Conservation (phyloP, 768 basidiomycete genomes). For the Mycena epipterygia region DNA sequence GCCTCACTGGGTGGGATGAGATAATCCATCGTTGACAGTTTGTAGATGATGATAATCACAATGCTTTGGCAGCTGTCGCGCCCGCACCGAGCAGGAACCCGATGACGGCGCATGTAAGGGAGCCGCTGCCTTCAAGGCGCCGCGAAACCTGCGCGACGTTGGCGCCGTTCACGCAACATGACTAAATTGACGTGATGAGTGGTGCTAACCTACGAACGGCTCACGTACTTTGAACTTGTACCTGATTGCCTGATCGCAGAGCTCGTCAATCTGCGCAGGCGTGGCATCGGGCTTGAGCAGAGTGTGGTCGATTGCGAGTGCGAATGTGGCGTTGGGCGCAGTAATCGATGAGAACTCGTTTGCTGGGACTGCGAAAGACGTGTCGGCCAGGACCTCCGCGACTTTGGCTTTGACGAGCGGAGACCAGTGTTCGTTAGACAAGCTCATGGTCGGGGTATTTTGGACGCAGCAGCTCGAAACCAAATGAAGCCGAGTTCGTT, state of each 20-base stretch:
- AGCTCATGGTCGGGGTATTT: conserved; percentile 32
- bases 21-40: neutral
- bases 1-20: conserved; percentile 54
- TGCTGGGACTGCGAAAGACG: conserved; percentile 38
- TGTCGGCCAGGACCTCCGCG: conserved; percentile 37
- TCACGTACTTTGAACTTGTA: conserved; percentile 61
- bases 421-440: conserved; percentile 52
- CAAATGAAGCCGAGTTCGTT: neutral
- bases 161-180: conserved; percentile 65
- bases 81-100: conserved; percentile 67
- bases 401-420: conserved; percentile 46
- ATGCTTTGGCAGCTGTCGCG: conserved; percentile 58
- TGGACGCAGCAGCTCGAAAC: neutral
- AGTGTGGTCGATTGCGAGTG: conserved; percentile 62
- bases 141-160: conserved; percentile 58
- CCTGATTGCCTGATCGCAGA: conserved; percentile 63
- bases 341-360: conserved; percentile 39
- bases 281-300: conserved; percentile 66
- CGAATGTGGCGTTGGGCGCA: conserved; percentile 46
- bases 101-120: conserved; percentile 61
- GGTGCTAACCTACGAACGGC: neutral
- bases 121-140: conserved; percentile 52
- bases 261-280: conserved; percentile 56
- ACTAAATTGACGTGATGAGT: conserved; percentile 44
- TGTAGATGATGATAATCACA: conserved; percentile 47